Conservation (phyloP, 768 basidiomycete genomes). For the Galerina marginata region DNA sequence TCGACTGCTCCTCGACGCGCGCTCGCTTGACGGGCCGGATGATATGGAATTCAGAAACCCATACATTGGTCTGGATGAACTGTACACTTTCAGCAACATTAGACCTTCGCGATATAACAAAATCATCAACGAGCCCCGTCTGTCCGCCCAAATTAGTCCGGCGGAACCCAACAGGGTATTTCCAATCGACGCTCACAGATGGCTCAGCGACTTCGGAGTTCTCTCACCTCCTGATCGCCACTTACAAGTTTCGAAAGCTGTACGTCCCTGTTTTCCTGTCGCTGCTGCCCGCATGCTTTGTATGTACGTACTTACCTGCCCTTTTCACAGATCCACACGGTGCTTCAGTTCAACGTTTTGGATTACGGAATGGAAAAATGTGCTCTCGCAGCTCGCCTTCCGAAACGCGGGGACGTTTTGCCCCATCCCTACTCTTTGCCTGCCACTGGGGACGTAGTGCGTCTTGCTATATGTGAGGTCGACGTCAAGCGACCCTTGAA, state of each 20-base stretch:
- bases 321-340: conserved; percentile 26
- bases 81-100: conserved; percentile 20
- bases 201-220: conserved; percentile 32
- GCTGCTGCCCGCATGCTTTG: neutral
- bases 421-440: conserved; percentile 30
- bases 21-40: conserved; percentile 8
- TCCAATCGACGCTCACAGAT: conserved; percentile 31
- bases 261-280: conserved; percentile 10
- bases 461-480: conserved; percentile 30
- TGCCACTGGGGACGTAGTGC: conserved; percentile 18
- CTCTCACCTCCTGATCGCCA: conserved; percentile 33
- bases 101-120: conserved; percentile 23
- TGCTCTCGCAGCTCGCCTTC: conserved; percentile 29
- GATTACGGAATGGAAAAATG: conserved; percentile 38
- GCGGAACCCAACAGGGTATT: conserved; percentile 25
- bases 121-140: conserved; percentile 29
- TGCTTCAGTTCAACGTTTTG: conserved; percentile 30
- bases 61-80: conserved; percentile 32
- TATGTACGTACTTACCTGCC: neutral
- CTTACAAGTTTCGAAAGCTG: conserved; percentile 27
- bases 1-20: conserved; percentile 18
- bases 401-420: conserved; percentile 23
- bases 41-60: conserved; percentile 31
- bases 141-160: conserved; percentile 30
- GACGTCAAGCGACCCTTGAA: conserved; percentile 29